These are phyloP conservation scores for Clonostachys solani DNA, from an alignment of 2,329 filamentous ascomycete species.

Conservation along the genomic window DNA sequence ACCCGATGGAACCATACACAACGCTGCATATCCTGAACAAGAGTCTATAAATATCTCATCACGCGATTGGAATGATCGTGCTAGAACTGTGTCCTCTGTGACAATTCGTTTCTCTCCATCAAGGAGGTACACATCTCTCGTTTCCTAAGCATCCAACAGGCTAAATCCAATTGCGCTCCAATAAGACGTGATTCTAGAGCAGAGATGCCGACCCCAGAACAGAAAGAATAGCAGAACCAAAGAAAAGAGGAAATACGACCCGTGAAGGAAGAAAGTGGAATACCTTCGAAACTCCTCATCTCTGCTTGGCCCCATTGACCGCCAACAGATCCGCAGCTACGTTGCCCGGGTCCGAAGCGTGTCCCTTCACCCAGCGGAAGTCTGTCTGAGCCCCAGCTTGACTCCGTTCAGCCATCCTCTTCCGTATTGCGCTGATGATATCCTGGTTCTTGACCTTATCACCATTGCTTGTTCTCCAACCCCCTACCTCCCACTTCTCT, in stretches of 20 bases:
- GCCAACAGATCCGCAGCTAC: constrained; percentile 76
- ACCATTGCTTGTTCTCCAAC: constrained; percentile 70
- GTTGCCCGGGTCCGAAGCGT: constrained; percentile 70
- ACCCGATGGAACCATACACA: no score
- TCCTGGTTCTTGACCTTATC: constrained; percentile 84
- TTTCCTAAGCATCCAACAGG: background rate
- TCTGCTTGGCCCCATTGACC: constrained; percentile 38
- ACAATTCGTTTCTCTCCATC: background rate
- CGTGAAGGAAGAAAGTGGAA: background rate
- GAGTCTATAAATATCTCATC: no score
- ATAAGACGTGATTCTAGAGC: no score
- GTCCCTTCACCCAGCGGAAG: constrained; percentile 90
- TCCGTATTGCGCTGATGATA: constrained; percentile 68
- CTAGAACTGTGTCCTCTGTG: no score
- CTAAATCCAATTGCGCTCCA: no score
- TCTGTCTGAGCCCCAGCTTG: constrained; percentile 55
- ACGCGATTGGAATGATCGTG: no score
- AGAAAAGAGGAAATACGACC: background rate
- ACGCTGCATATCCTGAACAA: no score
- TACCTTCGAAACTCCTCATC: background rate
- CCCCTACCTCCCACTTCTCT: constrained; percentile 66
- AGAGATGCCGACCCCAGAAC: background rate
- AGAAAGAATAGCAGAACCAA: background rate
- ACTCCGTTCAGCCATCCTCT: constrained; percentile 66
- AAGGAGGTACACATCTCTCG: background rate